These are phyloP conservation scores for Xylariaceae sp. DNA, from an alignment of 2,329 filamentous ascomycete species.

Conservation along the genomic window DNA sequence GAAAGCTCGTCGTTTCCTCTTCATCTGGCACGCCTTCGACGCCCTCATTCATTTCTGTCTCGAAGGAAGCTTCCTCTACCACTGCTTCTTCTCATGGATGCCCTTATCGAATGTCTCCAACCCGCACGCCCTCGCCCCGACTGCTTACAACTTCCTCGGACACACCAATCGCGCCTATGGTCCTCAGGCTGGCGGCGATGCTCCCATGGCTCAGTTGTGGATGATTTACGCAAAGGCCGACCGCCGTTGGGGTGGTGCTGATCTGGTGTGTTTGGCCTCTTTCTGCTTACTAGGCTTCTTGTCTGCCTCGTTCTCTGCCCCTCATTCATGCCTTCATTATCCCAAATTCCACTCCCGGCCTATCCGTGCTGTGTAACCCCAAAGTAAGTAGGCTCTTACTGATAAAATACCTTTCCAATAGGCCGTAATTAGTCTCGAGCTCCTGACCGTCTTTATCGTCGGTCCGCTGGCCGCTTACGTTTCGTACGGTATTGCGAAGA, in stretches of 20 bases:
- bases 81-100: constrained; percentile 79
- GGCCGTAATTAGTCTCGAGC: constrained; percentile 68
- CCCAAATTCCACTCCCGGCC: neutral
- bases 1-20: constrained; percentile 73
- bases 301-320: too few relatives aligned
- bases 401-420: constrained; percentile 30
- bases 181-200: constrained; percentile 60
- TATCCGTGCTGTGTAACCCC: too few relatives aligned
- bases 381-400: neutral
- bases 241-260: constrained; percentile 67
- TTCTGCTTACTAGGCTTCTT: constrained; percentile 13
- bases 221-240: constrained; percentile 74
- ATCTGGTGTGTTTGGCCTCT: constrained; percentile 53
- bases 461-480: constrained; percentile 66
- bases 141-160: constrained; percentile 61
- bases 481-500: constrained; percentile 65
- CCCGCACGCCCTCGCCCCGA: constrained; percentile 51
- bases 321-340: constrained; percentile 7
- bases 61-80: constrained; percentile 90
- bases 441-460: constrained; percentile 69
- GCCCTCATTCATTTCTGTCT: constrained; percentile 90
- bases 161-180: constrained; percentile 59
- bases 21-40: constrained; percentile 95
- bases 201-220: constrained; percentile 66
- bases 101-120: constrained; percentile 45